Conservation (phyloP, 2,329 filamentous ascomycete species). For the Sclerotinia spermophila region DNA sequence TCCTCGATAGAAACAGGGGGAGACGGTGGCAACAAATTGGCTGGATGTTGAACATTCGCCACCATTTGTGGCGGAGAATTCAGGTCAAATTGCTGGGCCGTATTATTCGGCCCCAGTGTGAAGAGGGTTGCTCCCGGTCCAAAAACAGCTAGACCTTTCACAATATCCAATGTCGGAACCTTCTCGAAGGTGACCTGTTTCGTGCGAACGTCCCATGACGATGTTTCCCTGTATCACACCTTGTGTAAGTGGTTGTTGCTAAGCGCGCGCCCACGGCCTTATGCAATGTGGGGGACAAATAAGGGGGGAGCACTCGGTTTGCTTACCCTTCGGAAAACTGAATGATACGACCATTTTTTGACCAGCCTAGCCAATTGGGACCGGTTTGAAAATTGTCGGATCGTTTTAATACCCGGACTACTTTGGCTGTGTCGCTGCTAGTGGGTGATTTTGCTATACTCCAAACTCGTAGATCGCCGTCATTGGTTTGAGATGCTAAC, state of each 20-base stretch:
- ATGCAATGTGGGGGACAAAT: conserved; percentile 27
- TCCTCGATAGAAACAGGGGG: conserved; percentile 80
- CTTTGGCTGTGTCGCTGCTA: conserved; percentile 72
- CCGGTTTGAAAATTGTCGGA: conserved; percentile 70
- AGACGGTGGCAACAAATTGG: conserved; percentile 72
- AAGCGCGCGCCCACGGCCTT: conserved; percentile 47
- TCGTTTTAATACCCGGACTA: conserved; percentile 81
- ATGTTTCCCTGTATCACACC: conserved; percentile 64
- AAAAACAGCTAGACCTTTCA: conserved; percentile 81
- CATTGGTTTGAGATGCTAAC: conserved; percentile 87
- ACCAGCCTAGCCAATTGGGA: conserved; percentile 97
- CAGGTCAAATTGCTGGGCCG: conserved; percentile 91
- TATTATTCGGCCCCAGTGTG: conserved; percentile 81
- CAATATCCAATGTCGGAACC: conserved; percentile 78
- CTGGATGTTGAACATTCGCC: conserved; percentile 81
- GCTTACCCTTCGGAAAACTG: conserved; percentile 88
- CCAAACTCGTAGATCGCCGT: conserved; percentile 93
- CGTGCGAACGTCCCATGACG: conserved; percentile 96
- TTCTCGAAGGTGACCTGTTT: conserved; percentile 90
- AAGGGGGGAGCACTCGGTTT: conserved; percentile 12
- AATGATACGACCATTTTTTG: conserved; percentile 93
- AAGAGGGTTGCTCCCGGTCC: conserved; percentile 90
- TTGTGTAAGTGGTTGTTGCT: conserved; percentile 40
- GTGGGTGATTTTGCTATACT: conserved; percentile 82
- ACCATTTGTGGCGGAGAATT: conserved; percentile 79